phyloP scores from a whole-genome alignment of 192 early-diverging fungal genomes.

The Umbelopsis ramanniana region DNA sequence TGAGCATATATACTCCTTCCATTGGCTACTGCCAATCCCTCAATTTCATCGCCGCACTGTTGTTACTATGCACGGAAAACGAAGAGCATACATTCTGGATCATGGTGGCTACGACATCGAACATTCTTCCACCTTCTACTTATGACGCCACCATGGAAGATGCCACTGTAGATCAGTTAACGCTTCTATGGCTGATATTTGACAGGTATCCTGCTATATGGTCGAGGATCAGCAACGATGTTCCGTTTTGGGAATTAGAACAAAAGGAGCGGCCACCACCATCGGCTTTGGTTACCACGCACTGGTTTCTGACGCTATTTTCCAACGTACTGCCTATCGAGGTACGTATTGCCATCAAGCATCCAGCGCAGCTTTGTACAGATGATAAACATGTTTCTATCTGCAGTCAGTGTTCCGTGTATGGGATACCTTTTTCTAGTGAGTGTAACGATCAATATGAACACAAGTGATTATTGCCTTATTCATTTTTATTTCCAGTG shows the following conservation, averaged over 20 bases:
- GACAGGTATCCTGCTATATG: constrained; percentile 52
- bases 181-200: constrained; percentile 56
- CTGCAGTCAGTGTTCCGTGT: constrained; percentile 71
- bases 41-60: constrained; percentile 79
- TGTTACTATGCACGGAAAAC: constrained; percentile 73
- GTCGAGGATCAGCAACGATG: constrained; percentile 39
- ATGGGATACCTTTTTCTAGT: constrained; percentile 84
- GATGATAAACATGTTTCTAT: background rate
- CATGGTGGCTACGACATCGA: constrained; percentile 69
- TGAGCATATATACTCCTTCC: constrained; percentile 68
- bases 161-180: constrained; percentile 69
- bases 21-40: constrained; percentile 88
- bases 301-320: constrained; percentile 83
- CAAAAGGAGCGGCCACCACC: constrained; percentile 59
- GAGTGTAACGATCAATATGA: constrained; percentile 23
- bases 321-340: constrained; percentile 76
- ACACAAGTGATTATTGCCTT: background rate
- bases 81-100: constrained; percentile 78
- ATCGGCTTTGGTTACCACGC: constrained; percentile 72
- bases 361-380: too few relatives aligned
- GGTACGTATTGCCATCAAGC: constrained; percentile 30
- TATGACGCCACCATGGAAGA: constrained; percentile 79
- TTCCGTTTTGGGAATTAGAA: constrained; percentile 49
- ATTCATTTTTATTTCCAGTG: constrained; percentile 29
- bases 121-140: constrained; percentile 72